phyloP scores from a whole-genome alignment of 2,329 filamentous ascomycete species.

The Didymella arachidicola region DNA sequence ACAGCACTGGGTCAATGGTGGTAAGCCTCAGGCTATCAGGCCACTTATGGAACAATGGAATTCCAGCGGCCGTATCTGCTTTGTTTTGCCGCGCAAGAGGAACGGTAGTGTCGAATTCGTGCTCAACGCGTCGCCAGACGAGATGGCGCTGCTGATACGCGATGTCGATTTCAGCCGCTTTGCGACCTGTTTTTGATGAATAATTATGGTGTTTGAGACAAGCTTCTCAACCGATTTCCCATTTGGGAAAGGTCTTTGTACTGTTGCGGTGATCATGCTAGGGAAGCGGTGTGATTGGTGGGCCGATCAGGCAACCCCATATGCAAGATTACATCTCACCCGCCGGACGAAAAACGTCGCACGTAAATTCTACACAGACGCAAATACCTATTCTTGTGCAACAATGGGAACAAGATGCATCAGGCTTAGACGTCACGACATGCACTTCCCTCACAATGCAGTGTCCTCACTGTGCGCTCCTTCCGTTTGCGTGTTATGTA shows the following conservation, averaged over 20 bases:
- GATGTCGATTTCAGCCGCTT: conserved; percentile 1
- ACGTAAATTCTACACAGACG: neutral
- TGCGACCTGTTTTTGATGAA: conserved; percentile 1
- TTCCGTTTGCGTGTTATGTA: no score
- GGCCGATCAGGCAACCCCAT: neutral
- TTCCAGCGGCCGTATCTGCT: neutral
- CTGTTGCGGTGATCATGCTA: no score
- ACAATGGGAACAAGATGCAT: neutral
- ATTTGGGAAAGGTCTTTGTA: no score
- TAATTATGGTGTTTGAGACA: no score
- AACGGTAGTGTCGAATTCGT: neutral
- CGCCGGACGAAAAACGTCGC: neutral
- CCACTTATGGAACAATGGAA: neutral
- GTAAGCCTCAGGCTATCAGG: neutral
- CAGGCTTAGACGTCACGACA: neutral
- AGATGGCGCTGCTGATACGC: neutral
- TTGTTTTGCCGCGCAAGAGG: neutral
- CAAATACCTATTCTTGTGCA: no score
- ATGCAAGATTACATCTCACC: conserved; percentile 1
- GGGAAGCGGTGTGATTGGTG: no score
- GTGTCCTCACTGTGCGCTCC: no score
- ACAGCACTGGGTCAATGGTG: neutral
- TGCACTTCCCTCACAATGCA: no score
- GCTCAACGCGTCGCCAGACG: neutral
- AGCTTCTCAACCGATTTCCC: no score